Conservation (phyloP, 2,329 filamentous ascomycete species). For the Fusarium incarnatum region DNA sequence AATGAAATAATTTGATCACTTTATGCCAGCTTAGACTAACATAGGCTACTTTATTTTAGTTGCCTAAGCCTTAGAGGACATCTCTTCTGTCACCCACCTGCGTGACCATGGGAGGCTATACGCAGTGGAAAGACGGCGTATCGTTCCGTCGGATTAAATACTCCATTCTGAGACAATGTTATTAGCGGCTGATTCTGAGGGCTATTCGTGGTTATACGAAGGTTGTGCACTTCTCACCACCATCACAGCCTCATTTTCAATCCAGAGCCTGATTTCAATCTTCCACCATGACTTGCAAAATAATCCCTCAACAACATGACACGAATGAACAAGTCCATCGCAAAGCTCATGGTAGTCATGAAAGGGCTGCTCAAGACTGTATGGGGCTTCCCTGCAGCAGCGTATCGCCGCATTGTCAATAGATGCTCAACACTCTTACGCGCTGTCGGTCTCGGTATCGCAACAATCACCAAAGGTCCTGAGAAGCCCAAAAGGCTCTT, state of each 20-base stretch:
- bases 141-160: not conserved
- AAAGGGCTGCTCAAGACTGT: too few species aligned
- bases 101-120: not conserved
- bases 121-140: not conserved
- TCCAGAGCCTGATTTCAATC: not conserved
- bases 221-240: too few species aligned
- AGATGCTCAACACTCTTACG: not conserved
- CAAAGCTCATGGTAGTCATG: not conserved
- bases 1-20: too few species aligned
- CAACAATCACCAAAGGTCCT: not conserved
- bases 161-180: not conserved
- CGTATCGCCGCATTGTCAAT: not conserved
- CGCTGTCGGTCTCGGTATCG: not conserved
- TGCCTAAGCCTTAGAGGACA: too few species aligned
- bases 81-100: not conserved
- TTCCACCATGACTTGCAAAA: not conserved
- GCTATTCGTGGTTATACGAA: accelerated
- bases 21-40: too few species aligned
- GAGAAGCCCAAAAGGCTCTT: not conserved
- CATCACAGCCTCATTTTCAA: not conserved
- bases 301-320: not conserved
- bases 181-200: not conserved
- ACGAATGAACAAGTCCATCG: not conserved
- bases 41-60: too few species aligned
- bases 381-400: not conserved